A percentile compares a stretch with the other conserved stretches of the same genome.
Evolutionary conservation across 768 basidiomycete species (phyloP).

Genomic region (Pisolithus marmoratus): DNA sequence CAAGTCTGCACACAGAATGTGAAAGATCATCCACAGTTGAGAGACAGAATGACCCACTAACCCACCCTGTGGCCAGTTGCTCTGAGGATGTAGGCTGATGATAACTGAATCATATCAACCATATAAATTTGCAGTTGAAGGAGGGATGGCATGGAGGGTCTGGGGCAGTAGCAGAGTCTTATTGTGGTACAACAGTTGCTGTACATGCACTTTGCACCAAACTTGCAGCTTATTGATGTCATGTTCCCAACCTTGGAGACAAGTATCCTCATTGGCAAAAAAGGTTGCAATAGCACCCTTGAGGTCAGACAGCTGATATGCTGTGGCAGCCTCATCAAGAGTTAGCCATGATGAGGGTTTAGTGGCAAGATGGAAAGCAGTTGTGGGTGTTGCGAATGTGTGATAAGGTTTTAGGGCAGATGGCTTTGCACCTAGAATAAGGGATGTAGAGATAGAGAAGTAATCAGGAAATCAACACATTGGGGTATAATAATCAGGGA

Average conservation of each 20-base stretch:
- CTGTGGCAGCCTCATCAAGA: too few relatives aligned
- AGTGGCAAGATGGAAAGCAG: background rate
- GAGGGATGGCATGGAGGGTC: background rate
- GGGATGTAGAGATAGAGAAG: background rate
- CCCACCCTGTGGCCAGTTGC: slow-evolving; percentile 11
- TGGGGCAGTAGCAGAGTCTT: too few relatives aligned
- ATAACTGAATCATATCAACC: slow-evolving; percentile 12
- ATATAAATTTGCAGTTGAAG: slow-evolving; percentile 3
- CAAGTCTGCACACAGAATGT: background rate
- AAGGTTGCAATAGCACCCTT: too few relatives aligned
- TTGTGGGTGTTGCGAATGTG: slow-evolving; percentile 18
- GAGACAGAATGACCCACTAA: slow-evolving; percentile 14
- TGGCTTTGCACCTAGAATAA: background rate
- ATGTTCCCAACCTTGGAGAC: too few relatives aligned
- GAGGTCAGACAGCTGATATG: too few relatives aligned
- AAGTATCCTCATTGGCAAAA: too few relatives aligned
- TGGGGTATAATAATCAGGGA: background rate
- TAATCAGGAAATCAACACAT: background rate
- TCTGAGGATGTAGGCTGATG: slow-evolving; percentile 3
- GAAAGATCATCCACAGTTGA: slow-evolving; percentile 15
- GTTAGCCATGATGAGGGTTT: background rate
- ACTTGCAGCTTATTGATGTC: too few relatives aligned
- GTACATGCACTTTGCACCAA: too few relatives aligned
- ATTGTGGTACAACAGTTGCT: too few relatives aligned
- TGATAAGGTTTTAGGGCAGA: slow-evolving; percentile 15